These are phyloP conservation scores for Mycena belliarum DNA, from an alignment of 768 basidiomycete species.

Conservation along the genomic window DNA sequence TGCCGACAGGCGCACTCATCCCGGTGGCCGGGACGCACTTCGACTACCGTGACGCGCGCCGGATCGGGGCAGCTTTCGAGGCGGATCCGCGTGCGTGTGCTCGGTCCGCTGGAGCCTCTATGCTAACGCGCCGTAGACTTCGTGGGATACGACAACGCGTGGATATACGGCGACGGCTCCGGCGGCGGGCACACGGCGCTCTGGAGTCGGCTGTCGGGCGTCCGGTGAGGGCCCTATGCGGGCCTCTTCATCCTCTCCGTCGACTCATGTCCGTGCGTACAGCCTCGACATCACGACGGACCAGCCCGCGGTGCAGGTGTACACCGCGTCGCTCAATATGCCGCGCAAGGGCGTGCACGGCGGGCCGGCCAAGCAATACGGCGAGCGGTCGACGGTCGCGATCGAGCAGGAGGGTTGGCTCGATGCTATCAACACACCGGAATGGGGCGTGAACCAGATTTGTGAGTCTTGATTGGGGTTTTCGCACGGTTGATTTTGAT, in stretches of 20 bases:
- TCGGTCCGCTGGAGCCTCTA: not conserved
- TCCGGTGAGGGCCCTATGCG: slow-evolving; percentile 36
- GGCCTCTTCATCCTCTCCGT: too few species aligned
- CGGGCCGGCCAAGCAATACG: slow-evolving; percentile 44
- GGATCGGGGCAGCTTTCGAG: slow-evolving; percentile 33
- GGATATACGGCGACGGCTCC: slow-evolving; percentile 45
- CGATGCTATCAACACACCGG: slow-evolving; percentile 57
- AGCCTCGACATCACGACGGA: slow-evolving; percentile 52
- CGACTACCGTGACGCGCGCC: slow-evolving; percentile 40
- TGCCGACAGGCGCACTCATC: slow-evolving; percentile 31
- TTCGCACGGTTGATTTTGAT: too few species aligned
- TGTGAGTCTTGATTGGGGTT: slow-evolving; percentile 34
- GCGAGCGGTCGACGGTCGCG: slow-evolving; percentile 44
- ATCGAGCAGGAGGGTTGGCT: slow-evolving; percentile 57
- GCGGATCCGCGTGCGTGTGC: not conserved
- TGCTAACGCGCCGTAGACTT: slow-evolving; percentile 32
- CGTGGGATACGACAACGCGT: slow-evolving; percentile 51
- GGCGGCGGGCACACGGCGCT: slow-evolving; percentile 36
- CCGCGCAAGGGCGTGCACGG: slow-evolving; percentile 51
- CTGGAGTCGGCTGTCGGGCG: slow-evolving; percentile 51
- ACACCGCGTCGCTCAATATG: slow-evolving; percentile 46
- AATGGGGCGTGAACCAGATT: slow-evolving; percentile 55
- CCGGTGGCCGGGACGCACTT: slow-evolving; percentile 34
- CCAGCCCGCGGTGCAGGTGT: slow-evolving; percentile 54
- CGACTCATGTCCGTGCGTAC: too few species aligned